Evolutionary conservation across 352 stramenopile species (phyloP), one percentile per base, ranked within the genome.

Genomic region (Phytophthora capsici): DNA sequence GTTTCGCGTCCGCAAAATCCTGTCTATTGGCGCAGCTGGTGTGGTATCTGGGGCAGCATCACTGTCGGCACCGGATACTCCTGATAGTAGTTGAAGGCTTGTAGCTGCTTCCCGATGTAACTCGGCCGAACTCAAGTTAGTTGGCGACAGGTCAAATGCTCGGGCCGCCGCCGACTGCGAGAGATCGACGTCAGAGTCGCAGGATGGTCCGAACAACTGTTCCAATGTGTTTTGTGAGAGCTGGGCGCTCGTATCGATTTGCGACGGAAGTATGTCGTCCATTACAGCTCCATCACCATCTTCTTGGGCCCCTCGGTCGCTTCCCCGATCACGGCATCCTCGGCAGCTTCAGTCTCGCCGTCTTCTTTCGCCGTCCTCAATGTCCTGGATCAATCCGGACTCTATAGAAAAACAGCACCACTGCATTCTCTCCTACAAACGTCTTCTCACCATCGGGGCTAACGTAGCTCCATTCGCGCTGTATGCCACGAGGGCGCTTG

Each of bases 131-230:
- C n/a, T n/a, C n/a, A n/a, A n/a, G n/a, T n/a, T n/a, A n/a, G 49
- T 57, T 13, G 23, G 40, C 4, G 50, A 54, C 1, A 66, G 6
- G 28, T 53, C 34, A 52, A 66, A 62, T 17, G 36, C 55, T 25
- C 50, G 41, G 2, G 32, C 12, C 19, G 62, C 63, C 9, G 63
- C 55, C 1, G 41, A 23, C 22, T 71, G 55, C 0, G 55, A 71
- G 23, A 63, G 55, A 1, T 71, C 54, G 40, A 38, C 26, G 13
- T 71, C 55, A 20, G 54, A 57, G 5, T 40, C 38, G 23, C 37
- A 53, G 1, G 43, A 51, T 8, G 12, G 19, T 8, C 36, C 61
- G 13, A 63, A 59, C 32, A 69, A 9, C n/a, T n/a, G n/a, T n/a
- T n/a, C n/a, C n/a, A n/a, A n/a, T n/a, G n/a, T n/a, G n/a, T n/a